phyloP scores from a whole-genome alignment of 208 protist genomes.

The Polymyxa betae region DNA sequence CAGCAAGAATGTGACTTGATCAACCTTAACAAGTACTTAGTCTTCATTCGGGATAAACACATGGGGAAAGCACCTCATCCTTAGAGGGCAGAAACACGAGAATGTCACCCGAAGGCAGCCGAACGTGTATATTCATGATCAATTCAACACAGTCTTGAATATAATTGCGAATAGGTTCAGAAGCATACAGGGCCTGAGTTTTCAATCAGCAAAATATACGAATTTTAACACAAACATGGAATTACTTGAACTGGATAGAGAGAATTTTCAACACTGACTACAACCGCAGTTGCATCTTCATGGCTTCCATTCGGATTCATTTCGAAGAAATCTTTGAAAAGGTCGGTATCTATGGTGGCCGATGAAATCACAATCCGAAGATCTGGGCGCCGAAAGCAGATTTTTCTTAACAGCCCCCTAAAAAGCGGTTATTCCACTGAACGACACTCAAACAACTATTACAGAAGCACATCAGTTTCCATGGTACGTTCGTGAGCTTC shows the following conservation, averaged over 20 bases:
- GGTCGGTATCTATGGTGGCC: constrained; percentile 68
- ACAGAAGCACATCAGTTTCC: constrained; percentile 67
- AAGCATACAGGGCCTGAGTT: background rate
- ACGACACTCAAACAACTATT: background rate
- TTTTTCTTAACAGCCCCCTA: constrained; percentile 63
- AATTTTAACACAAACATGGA: background rate
- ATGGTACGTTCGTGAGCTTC: constrained; percentile 71
- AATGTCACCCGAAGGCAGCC: constrained; percentile 61
- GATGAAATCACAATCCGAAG: constrained; percentile 68
- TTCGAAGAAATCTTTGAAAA: constrained; percentile 65
- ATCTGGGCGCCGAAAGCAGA: constrained; percentile 35
- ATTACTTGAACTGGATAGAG: constrained; percentile 23
- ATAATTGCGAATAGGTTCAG: constrained; percentile 19
- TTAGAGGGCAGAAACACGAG: constrained; percentile 69
- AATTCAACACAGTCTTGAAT: constrained; percentile 27
- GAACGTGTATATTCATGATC: constrained; percentile 61
- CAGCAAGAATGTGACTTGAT: constrained; percentile 21
- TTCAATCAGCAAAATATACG: background rate
- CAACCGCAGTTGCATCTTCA: background rate
- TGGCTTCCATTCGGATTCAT: constrained; percentile 56
- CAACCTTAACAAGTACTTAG: background rate
- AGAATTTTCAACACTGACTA: background rate
- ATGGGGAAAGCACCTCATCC: constrained; percentile 54
- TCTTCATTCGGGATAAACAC: constrained; percentile 38
- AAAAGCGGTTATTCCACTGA: background rate